Evolutionary conservation across 2,329 filamentous ascomycete genomes (phyloP), one percentile per base, ranked within the genome.

Genomic region (Aspergillus quadrilineatus): DNA sequence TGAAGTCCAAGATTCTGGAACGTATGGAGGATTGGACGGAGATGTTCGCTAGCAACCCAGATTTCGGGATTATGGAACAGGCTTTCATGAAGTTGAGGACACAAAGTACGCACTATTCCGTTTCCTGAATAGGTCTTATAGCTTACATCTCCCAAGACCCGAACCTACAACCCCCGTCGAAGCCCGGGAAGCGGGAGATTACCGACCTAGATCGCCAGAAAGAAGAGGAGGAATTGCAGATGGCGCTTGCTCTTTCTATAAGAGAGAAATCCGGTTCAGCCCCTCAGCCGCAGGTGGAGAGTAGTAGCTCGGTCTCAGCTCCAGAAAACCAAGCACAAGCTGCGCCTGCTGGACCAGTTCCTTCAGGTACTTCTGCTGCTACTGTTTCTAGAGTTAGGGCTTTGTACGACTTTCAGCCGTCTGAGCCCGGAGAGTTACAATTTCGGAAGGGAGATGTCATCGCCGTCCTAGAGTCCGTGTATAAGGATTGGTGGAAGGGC

Each of bases 401-500:
- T 1, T 81, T 97, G 45, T 99, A 90, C 72, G 94, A 99, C 73
- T 99, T 99, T 73, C 87, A 89, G 50, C 93, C 94, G 1, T 95
- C 92, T 0, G 94, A 99, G 73, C 86, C 92, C 0, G 94, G 93
- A 47, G 94, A 99, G 77, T 80, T 99, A 60, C 92, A 96, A 65
- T 99, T 99, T 74, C 89, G 92, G 65, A 96, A 96, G 77, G 93
- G 94, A 29, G 94, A 99, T 71, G 89, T 97, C 41, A 99, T 99
- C 73, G 93, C 94, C 1, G 94, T 99, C 14, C 81, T 99, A 41
- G 94, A 97, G 75, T 97, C 92, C 1, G 94, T 97, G 1, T 99
- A 95, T 79, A 99, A 97, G 75, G 94, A 99, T 74, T 99, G 94
- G 94, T 99, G 94, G 94, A 93, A 96, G 66, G 94, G 94, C 1